Base-by-base conservation (phyloP, 2,329 filamentous ascomycete genomes). In the Stachybotrys chartarum region DNA sequence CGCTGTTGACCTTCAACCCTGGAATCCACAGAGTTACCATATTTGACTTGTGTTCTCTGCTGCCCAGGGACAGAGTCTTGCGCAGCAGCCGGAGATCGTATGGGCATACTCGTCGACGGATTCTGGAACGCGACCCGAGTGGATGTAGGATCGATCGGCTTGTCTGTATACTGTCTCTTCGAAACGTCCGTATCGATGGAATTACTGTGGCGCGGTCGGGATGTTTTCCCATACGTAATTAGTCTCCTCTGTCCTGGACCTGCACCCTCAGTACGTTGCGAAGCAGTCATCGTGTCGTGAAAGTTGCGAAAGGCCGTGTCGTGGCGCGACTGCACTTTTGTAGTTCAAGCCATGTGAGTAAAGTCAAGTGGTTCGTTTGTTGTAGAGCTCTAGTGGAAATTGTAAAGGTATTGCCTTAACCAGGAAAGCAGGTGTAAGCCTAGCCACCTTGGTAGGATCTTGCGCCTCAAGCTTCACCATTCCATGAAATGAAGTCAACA, bases 171-270 rank as follows among this genome's bases (percentile, higher is more conserved):
- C 14, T 42, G 35, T 42, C 10, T 10, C 35, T 10, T 42, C 14
- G 35, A 42, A 42, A 14, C 10, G 14, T 42, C 10, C 8, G 35
- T 3, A 42, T 42, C 35, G 35, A 42, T 42, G 35, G 10, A 24
- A 42, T 6, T 42, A 42, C 10, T 42, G 14, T 10, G 35, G 35
- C 35, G 35, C 35, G 35, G 8, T 42, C 64, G 64, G 56, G 63
- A 59, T 53, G 62, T 39, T 51, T 65, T 67, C 49, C 64, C 64
- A 53, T 67, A 67, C 6, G 65, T 67, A 55, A 63, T 54, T 18
- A 65, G 49, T 56, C 62, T 64, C 55, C 58, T 64, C 54, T 35
- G 50, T 32, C 50, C 50, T 16, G 50, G 16, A 42, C 17, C 7
- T 12, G n/a, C 18, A 4, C 50, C 35, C 17, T 52, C 44, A 3